phyloP scores from a whole-genome alignment of 352 stramenopile genomes.

The Globisporangium alternatum region DNA sequence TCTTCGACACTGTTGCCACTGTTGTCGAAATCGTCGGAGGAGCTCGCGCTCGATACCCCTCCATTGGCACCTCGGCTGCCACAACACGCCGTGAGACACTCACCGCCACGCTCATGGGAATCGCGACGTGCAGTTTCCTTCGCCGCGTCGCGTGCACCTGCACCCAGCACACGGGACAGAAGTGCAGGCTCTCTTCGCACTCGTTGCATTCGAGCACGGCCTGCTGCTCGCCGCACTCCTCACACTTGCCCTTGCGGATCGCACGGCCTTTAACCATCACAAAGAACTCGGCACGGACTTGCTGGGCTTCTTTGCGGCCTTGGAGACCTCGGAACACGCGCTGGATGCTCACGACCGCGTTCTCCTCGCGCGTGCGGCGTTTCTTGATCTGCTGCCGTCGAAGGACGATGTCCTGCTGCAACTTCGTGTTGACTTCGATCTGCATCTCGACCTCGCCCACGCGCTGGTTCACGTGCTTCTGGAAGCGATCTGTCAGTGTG shows the following conservation, averaged over 20 bases:
- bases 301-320: conserved; percentile 35
- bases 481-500: conserved; percentile 12
- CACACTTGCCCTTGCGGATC: conserved; percentile 64
- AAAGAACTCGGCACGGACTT: conserved; percentile 59
- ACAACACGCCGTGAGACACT: not conserved
- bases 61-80: not conserved
- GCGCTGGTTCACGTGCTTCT: conserved; percentile 37
- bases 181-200: conserved; percentile 66
- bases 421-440: conserved; percentile 56
- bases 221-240: conserved; percentile 66
- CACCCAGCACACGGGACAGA: conserved; percentile 74
- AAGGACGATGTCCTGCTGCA: conserved; percentile 29
- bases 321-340: conserved; percentile 40
- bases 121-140: conserved; percentile 53
- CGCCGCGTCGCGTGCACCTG: conserved; percentile 60
- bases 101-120: conserved; percentile 40
- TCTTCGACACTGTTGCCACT: not conserved
- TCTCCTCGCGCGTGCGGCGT: conserved; percentile 37
- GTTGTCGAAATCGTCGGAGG: not conserved
- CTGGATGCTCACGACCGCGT: conserved; percentile 45
- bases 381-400: conserved; percentile 28
- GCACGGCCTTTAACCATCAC: conserved; percentile 64
- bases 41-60: no score
- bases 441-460: conserved; percentile 46
- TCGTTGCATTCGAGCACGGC: conserved; percentile 66